Conservation (phyloP, 257 asterid species). For the Euphrasia confusa region DNA sequence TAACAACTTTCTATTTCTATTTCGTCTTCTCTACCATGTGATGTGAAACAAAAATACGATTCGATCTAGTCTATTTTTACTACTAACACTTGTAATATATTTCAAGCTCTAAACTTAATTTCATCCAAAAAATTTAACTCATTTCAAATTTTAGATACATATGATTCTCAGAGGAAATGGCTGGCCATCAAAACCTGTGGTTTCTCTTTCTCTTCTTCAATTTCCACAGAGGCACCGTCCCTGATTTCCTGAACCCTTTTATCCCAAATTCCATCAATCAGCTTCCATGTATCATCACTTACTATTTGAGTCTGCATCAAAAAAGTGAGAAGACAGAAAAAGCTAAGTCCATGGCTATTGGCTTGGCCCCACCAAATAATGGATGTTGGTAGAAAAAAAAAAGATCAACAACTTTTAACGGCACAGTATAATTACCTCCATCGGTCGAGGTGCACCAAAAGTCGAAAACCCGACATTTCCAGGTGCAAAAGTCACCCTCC, state of each 20-base stretch:
- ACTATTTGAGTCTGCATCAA: slow-evolving; percentile 78
- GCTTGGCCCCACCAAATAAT: background rate
- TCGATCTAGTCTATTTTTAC: background rate
- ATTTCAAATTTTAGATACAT: background rate
- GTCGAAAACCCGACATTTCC: slow-evolving; percentile 91
- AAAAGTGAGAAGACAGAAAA: slow-evolving; percentile 13
- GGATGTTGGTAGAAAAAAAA: too few species aligned
- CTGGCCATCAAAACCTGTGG: slow-evolving; percentile 84
- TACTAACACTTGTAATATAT: background rate
- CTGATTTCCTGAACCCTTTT: slow-evolving; percentile 65
- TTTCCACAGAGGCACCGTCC: slow-evolving; percentile 48
- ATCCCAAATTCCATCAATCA: slow-evolving; percentile 82
- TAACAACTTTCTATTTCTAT: too few species aligned
- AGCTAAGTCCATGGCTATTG: too few species aligned
- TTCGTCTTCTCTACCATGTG: too few species aligned
- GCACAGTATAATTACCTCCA: slow-evolving; percentile 52
- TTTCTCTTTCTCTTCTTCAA: slow-evolving; percentile 55
- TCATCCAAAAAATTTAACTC: background rate
- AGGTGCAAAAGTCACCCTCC: slow-evolving; percentile 97
- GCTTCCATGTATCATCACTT: slow-evolving; percentile 85
- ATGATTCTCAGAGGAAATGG: slow-evolving; percentile 57
- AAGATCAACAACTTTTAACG: too few species aligned
- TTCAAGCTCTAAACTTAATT: background rate
- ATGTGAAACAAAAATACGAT: too few species aligned
- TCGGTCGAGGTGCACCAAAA: slow-evolving; percentile 94